phyloP scores from a whole-genome alignment of 805 yeast genomes.

The Wickerhamiella kazuoi region DNA sequence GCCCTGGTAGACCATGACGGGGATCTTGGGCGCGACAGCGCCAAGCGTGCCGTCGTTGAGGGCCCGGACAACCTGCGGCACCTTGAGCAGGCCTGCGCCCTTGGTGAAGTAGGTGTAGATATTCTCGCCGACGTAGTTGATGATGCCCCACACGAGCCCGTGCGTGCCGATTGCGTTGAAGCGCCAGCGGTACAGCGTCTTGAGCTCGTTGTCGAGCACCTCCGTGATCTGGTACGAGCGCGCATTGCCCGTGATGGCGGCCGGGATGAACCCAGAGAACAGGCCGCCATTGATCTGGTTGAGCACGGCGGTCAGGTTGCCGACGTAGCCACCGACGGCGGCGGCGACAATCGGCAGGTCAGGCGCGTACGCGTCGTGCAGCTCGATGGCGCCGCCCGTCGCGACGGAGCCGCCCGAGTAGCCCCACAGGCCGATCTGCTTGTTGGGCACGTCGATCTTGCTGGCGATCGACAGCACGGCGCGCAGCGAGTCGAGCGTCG shows the following conservation, averaged over 20 bases:
- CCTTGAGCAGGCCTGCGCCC: slow-evolving; percentile 9
- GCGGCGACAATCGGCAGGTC: slow-evolving; percentile 12
- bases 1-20: slow-evolving; percentile 16
- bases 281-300: slow-evolving; percentile 10
- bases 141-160: slow-evolving; percentile 9
- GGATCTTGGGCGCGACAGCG: slow-evolving; percentile 11
- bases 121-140: slow-evolving; percentile 10
- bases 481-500: slow-evolving; percentile 16
- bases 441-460: slow-evolving; percentile 7
- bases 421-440: slow-evolving; percentile 14
- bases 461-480: slow-evolving; percentile 11
- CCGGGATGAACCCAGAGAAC: slow-evolving; percentile 13
- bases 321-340: slow-evolving; percentile 14
- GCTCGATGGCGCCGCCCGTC: slow-evolving; percentile 15
- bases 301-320: slow-evolving; percentile 12
- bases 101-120: slow-evolving; percentile 9
- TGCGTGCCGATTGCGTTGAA: slow-evolving; percentile 7
- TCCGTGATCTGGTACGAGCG: slow-evolving; percentile 14
- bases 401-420: slow-evolving; percentile 16
- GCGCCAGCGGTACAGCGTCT: slow-evolving; percentile 6
- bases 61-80: slow-evolving; percentile 7
- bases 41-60: slow-evolving; percentile 13
- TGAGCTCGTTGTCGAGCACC: slow-evolving; percentile 6
- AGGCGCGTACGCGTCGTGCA: slow-evolving; percentile 13
- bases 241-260: slow-evolving; percentile 17